These are phyloP conservation scores for Mercurialis annua DNA, from an alignment of 345 rosid species.

Conservation along the genomic window DNA sequence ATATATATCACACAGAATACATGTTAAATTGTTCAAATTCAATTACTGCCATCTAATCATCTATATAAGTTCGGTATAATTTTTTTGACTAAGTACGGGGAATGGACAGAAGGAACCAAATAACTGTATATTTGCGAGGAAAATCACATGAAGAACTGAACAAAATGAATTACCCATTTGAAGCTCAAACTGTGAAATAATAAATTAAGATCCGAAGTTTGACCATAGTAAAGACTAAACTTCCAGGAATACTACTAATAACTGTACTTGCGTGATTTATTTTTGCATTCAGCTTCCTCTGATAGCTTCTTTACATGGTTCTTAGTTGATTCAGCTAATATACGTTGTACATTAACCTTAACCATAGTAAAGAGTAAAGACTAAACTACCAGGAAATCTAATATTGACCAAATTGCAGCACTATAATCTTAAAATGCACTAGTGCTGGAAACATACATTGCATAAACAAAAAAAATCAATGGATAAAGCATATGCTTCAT, in stretches of 20 bases:
- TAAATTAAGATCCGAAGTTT: background rate
- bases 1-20: conserved; percentile 4
- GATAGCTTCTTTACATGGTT: conserved; percentile 92
- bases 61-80: background rate
- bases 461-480: background rate
- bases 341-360: conserved; percentile 80
- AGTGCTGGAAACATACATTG: background rate
- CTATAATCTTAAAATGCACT: background rate
- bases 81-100: background rate
- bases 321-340: conserved; percentile 82
- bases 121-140: background rate
- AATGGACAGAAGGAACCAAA: background rate
- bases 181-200: conserved; percentile 1
- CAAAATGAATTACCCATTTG: background rate
- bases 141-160: conserved; percentile 5
- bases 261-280: conserved; percentile 83
- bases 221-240: conserved; percentile 8
- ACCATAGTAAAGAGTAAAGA: too few species aligned
- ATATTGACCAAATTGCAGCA: background rate
- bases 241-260: background rate
- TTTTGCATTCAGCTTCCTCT: conserved; percentile 88
- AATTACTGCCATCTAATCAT: background rate
- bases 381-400: too few species aligned
- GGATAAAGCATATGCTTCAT: background rate
- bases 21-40: background rate